Evolutionary conservation across 805 yeast species (phyloP).

Genomic region (Phaffomyces thermotolerans): DNA sequence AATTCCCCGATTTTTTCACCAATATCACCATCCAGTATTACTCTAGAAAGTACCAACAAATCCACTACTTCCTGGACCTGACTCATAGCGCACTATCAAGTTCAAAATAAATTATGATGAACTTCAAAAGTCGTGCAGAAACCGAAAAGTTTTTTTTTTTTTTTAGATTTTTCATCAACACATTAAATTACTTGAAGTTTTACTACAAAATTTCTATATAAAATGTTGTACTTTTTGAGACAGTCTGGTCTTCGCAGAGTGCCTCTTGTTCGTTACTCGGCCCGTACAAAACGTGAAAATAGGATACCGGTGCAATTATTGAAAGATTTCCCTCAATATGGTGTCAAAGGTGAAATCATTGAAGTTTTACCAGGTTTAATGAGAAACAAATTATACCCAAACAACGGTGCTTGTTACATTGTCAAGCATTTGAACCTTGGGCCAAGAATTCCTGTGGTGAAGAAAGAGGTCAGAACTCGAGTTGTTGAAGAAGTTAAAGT

Average conservation of each 20-base stretch:
- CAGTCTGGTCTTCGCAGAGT: slow-evolving; percentile 14
- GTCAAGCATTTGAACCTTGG: slow-evolving; percentile 21
- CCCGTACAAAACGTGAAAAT: slow-evolving; percentile 41
- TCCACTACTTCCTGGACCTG: too few species aligned
- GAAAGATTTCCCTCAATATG: slow-evolving; percentile 55
- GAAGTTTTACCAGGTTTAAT: slow-evolving; percentile 72
- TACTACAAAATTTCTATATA: background rate
- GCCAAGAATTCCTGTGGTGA: slow-evolving; percentile 23
- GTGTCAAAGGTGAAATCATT: slow-evolving; percentile 65
- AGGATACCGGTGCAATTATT: slow-evolving; percentile 71
- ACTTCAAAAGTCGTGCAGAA: too few species aligned
- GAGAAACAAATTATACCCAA: slow-evolving; percentile 69
- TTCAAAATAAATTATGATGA: too few species aligned
- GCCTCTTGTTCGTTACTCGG: slow-evolving; percentile 35
- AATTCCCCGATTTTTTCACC: background rate
- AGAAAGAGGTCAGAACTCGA: slow-evolving; percentile 12
- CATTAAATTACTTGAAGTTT: too few species aligned
- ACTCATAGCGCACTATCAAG: too few species aligned
- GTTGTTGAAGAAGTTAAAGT: slow-evolving; percentile 1
- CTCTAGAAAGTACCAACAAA: too few species aligned
- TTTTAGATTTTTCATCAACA: background rate
- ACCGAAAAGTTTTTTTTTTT: background rate
- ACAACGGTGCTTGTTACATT: slow-evolving; percentile 71
- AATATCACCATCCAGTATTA: too few species aligned
- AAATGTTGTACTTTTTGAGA: slow-evolving; percentile 9